Evolutionary conservation across 2,329 filamentous ascomycete species (phyloP).

Genomic region (Phyllosticta citribraziliensis): DNA sequence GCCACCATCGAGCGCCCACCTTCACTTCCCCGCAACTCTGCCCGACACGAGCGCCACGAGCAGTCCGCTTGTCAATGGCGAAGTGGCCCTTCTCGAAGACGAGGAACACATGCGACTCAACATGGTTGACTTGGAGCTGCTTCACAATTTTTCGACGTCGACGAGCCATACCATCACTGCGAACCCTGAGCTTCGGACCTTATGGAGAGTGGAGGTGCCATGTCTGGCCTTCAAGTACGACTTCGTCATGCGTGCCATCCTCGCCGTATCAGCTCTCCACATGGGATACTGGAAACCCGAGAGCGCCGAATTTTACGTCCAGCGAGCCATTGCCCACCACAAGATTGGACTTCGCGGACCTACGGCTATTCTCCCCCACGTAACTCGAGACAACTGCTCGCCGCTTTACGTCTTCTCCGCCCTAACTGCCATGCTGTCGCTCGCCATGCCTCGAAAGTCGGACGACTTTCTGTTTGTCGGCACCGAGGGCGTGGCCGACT

Average conservation of each 20-base stretch:
- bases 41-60: neutral
- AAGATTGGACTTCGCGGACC: slow-evolving; percentile 7
- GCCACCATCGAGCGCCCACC: neutral
- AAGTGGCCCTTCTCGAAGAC: neutral
- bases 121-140: slow-evolving; percentile 18
- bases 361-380: neutral
- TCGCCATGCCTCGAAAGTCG: slow-evolving; percentile 5
- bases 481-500: slow-evolving; percentile 4
- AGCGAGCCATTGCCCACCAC: slow-evolving; percentile 3
- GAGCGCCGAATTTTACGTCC: neutral
- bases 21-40: neutral
- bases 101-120: slow-evolving; percentile 1
- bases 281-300: slow-evolving; percentile 22
- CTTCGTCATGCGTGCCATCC: slow-evolving; percentile 34
- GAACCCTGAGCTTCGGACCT: slow-evolving; percentile 14
- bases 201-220: slow-evolving; percentile 18
- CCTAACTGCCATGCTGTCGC: slow-evolving; percentile 4
- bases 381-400: slow-evolving; percentile 6
- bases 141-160: slow-evolving; percentile 23
- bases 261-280: slow-evolving; percentile 37
- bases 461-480: slow-evolving; percentile 6
- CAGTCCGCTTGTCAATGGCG: neutral
- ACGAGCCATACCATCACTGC: slow-evolving; percentile 19
- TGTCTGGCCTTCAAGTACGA: slow-evolving; percentile 31
- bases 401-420: slow-evolving; percentile 7